These are phyloP conservation scores for Magnusiomyces paraingens DNA, from an alignment of 1,139 yeast species.

Conservation along the genomic window DNA sequence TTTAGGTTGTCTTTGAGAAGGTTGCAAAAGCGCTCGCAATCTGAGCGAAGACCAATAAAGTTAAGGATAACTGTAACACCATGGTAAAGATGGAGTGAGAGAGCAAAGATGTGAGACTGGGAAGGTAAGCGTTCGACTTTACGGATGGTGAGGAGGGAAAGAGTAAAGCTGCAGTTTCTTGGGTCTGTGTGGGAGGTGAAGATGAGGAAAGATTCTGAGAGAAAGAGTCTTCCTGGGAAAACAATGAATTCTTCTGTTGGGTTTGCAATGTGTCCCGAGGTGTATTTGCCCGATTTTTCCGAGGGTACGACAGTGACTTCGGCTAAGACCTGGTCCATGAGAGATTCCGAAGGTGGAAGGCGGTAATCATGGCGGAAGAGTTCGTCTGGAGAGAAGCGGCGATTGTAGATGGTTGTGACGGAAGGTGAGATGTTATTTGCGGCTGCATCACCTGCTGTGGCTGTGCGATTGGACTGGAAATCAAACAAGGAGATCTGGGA, in stretches of 20 bases:
- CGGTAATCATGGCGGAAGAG: slow-evolving; percentile 57
- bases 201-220: slow-evolving; percentile 70
- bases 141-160: slow-evolving; percentile 73
- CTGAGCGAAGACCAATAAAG: slow-evolving; percentile 71
- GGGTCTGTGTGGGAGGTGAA: slow-evolving; percentile 67
- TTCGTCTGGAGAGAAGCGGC: slow-evolving; percentile 52
- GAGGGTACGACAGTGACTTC: slow-evolving; percentile 51
- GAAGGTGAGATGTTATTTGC: slow-evolving; percentile 20
- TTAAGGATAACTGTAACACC: slow-evolving; percentile 59
- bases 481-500: slow-evolving; percentile 40
- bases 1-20: slow-evolving; percentile 55
- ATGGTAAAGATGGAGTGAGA: slow-evolving; percentile 63
- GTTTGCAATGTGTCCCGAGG: slow-evolving; percentile 29
- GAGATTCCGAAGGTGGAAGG: slow-evolving; percentile 63
- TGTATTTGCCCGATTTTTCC: slow-evolving; percentile 13
- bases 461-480: slow-evolving; percentile 16
- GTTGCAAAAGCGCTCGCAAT: slow-evolving; percentile 75
- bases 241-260: slow-evolving; percentile 26
- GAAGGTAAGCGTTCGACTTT: slow-evolving; percentile 83
- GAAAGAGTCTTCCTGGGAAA: slow-evolving; percentile 53
- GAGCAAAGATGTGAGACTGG: slow-evolving; percentile 69
- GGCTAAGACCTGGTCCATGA: slow-evolving; percentile 62
- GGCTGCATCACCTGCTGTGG: slow-evolving; percentile 20
- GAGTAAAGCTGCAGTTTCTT: slow-evolving; percentile 57
- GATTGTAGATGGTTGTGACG: slow-evolving; percentile 31